Conservation (phyloP, 2,329 filamentous ascomycete species). For the Calonectria pauciramosa region DNA sequence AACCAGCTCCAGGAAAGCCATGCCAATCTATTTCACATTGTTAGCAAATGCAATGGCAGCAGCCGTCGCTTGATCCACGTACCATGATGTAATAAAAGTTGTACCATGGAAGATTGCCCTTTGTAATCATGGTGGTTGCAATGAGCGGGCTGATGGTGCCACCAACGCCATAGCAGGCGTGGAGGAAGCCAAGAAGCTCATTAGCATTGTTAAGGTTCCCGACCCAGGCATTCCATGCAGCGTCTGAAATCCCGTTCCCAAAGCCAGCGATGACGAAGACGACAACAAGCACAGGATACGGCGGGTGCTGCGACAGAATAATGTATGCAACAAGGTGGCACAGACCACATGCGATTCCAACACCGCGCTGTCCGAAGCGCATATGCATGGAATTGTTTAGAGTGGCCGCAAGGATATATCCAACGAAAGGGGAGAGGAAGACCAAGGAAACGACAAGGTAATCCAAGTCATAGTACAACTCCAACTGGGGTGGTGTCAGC, state of each 20-base stretch:
- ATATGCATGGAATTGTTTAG: slow-evolving; percentile 66
- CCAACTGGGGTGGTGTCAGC: slow-evolving; percentile 31
- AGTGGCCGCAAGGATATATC: slow-evolving; percentile 73
- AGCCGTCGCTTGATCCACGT: slow-evolving; percentile 36
- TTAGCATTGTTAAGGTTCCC: slow-evolving; percentile 79
- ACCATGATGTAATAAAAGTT: slow-evolving; percentile 84
- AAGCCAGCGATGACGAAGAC: slow-evolving; percentile 77
- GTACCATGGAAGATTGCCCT: slow-evolving; percentile 74
- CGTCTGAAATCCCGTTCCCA: slow-evolving; percentile 76
- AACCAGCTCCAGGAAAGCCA: slow-evolving; percentile 35
- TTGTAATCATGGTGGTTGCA: slow-evolving; percentile 78
- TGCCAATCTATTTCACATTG: slow-evolving; percentile 20
- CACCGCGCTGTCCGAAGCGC: slow-evolving; percentile 59
- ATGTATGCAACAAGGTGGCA: slow-evolving; percentile 76
- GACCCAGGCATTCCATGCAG: slow-evolving; percentile 67
- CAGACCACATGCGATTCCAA: slow-evolving; percentile 70
- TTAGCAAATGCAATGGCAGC: background rate
- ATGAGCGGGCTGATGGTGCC: slow-evolving; percentile 78
- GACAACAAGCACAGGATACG: slow-evolving; percentile 75
- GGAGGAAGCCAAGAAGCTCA: slow-evolving; percentile 77
- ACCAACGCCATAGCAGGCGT: slow-evolving; percentile 77
- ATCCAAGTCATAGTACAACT: slow-evolving; percentile 69
- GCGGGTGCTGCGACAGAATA: slow-evolving; percentile 74
- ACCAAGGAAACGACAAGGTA: slow-evolving; percentile 75
- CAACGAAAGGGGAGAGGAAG: slow-evolving; percentile 75